Evolutionary conservation across 345 rosid species (phyloP), one percentile per base, ranked within the genome.

Genomic region (Orychophragmus violaceus): DNA sequence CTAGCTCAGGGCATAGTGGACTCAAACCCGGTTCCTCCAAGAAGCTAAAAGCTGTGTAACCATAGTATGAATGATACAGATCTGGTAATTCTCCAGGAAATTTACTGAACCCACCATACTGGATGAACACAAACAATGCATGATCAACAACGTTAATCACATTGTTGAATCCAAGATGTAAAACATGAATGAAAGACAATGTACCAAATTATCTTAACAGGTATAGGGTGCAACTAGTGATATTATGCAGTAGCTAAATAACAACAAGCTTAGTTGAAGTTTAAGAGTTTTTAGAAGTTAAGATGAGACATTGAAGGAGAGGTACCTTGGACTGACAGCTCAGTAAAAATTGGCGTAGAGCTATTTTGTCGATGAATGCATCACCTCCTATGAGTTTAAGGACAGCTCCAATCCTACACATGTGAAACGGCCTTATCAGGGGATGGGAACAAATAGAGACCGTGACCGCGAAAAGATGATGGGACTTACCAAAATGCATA

Each of bases 31-130:
- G 83, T 72, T 87, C 99, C 69, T 87, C 95, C 86, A 88, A 72
- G 33, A 90, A 86, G 75, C 96, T 87, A 74, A 88, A 87, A 33
- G 97, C 99, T 6, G 89, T 78, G 65, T 53, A 82, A 55, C 97
- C 97, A 23, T 85, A 90, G 81, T 78, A 90, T 35, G 95, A 83
- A 76, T 90, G 97, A 67, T 88, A 94, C 25, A 94, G 78, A 76
- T 88, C 97, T 0, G 93, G 97, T 19, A 82, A 74, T 42, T 69
- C 81, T 68, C 79, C 69, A 0, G 90, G 95, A 67, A 70, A 84
- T 73, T 94, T 94, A 72, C 95, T 64, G 77, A 90, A 94, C 12
- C 96, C 96, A 58, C 97, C 96, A 63, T 71, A 87, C 96, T 94
- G 80, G 35, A 27, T 41, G 29, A 68, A 50, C 27, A n/a, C n/a